These are phyloP conservation scores for Hypoxylon sp. DNA, from an alignment of 2,329 filamentous ascomycete species.

Conservation along the genomic window DNA sequence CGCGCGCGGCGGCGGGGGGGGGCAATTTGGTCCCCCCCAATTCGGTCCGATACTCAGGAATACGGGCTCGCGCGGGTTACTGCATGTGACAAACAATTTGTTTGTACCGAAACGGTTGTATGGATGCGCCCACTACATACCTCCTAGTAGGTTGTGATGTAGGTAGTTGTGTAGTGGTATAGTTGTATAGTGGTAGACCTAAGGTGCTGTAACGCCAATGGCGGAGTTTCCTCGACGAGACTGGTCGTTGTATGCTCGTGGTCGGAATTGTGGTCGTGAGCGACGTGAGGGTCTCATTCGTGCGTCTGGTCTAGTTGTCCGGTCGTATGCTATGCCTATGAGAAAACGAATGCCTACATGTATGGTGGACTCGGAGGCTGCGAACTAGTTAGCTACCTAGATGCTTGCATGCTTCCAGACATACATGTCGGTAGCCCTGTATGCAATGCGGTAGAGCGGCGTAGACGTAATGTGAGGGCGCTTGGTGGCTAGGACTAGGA, in stretches of 20 bases:
- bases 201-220: slow-evolving; percentile 4
- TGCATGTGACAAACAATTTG: slow-evolving; percentile 36
- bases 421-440: slow-evolving; percentile 1
- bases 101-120: background rate
- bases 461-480: background rate
- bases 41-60: slow-evolving; percentile 14
- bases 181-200: background rate
- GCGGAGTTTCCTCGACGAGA: slow-evolving; percentile 17
- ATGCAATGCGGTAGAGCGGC: slow-evolving; percentile 17
- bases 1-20: too few species aligned
- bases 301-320: background rate
- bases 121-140: background rate
- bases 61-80: slow-evolving; percentile 29
- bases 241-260: background rate
- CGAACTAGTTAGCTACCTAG: background rate
- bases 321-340: background rate
- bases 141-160: too few species aligned
- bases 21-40: background rate
- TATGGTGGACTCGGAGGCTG: background rate
- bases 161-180: background rate
- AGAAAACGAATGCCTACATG: background rate
- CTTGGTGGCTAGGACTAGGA: background rate
- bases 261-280: background rate
- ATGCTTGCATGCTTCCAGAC: slow-evolving; percentile 2
- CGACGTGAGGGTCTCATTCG: background rate